phyloP scores from a whole-genome alignment of 2,329 filamentous ascomycete genomes.

The Colletotrichum sp. region DNA sequence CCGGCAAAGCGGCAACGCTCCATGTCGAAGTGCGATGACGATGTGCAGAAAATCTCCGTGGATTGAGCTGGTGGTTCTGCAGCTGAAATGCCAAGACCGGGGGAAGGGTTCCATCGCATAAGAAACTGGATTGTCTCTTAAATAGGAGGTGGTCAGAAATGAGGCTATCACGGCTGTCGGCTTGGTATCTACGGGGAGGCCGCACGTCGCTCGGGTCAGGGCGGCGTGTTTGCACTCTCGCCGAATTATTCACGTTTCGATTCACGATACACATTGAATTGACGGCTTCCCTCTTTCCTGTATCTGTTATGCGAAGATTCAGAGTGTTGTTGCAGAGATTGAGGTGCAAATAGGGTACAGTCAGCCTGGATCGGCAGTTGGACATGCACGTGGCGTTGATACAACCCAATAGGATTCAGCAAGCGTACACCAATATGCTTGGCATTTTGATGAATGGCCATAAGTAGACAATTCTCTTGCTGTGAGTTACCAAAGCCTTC shows the following conservation, averaged over 20 bases:
- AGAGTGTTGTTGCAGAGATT: background rate
- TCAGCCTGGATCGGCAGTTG: background rate
- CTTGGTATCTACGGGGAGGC: background rate
- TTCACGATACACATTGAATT: rapidly evolving
- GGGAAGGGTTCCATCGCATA: background rate
- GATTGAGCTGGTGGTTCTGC: background rate
- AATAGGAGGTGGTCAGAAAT: background rate
- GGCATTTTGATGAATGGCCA: background rate
- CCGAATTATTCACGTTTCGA: rapidly evolving
- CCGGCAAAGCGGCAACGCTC: background rate
- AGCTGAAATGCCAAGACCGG: background rate
- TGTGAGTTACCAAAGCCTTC: background rate
- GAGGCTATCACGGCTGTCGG: background rate
- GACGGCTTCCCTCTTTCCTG: rapidly evolving
- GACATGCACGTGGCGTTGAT: background rate
- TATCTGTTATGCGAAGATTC: background rate
- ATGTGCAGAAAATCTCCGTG: background rate
- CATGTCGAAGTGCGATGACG: background rate
- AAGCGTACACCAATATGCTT: background rate
- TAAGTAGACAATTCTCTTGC: background rate
- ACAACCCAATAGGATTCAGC: background rate
- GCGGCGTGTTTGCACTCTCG: rapidly evolving
- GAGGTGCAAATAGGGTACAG: background rate
- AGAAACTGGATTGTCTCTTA: background rate
- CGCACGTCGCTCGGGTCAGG: background rate